Evolutionary conservation across 2,329 filamentous ascomycete genomes (phyloP).

Genomic region (Plenodomus biglobosus): DNA sequence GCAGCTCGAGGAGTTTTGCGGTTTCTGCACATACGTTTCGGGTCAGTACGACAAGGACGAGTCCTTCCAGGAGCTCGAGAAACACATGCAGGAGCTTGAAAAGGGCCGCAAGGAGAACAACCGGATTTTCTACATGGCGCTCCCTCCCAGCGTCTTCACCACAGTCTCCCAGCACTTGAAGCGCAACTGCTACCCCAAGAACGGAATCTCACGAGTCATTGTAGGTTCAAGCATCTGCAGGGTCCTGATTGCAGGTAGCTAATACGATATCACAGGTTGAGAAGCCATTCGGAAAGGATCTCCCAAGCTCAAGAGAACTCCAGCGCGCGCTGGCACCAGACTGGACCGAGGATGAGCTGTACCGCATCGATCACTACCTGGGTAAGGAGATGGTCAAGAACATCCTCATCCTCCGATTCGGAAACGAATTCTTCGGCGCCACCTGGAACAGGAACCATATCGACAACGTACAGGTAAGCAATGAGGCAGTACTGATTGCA

Average conservation of each 20-base stretch:
- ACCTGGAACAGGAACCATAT: slow-evolving; percentile 99
- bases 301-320: slow-evolving; percentile 88
- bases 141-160: slow-evolving; percentile 96
- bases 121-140: slow-evolving; percentile 98
- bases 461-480: slow-evolving; percentile 80
- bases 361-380: slow-evolving; percentile 98
- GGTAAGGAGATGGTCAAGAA: slow-evolving; percentile 99
- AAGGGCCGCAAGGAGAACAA: slow-evolving; percentile 79
- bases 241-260: slow-evolving; percentile 13
- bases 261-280: slow-evolving; percentile 67
- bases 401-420: slow-evolving; percentile 95
- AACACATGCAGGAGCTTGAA: slow-evolving; percentile 85
- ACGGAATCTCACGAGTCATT: slow-evolving; percentile 90
- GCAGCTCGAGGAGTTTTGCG: slow-evolving; percentile 87
- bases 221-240: slow-evolving; percentile 55
- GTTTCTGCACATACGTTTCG: slow-evolving; percentile 88
- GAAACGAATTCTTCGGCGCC: slow-evolving; percentile 97
- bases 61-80: slow-evolving; percentile 81
- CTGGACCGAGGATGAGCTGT: slow-evolving; percentile 98
- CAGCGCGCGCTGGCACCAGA: slow-evolving; percentile 94
- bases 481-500: slow-evolving; percentile 11
- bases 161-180: slow-evolving; percentile 97
- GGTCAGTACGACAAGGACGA: slow-evolving; percentile 98
- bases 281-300: slow-evolving; percentile 98
- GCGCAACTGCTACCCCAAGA: slow-evolving; percentile 91